Evolutionary conservation across 306 rosid species (phyloP).

Genomic region (Cucurbita maxima): DNA sequence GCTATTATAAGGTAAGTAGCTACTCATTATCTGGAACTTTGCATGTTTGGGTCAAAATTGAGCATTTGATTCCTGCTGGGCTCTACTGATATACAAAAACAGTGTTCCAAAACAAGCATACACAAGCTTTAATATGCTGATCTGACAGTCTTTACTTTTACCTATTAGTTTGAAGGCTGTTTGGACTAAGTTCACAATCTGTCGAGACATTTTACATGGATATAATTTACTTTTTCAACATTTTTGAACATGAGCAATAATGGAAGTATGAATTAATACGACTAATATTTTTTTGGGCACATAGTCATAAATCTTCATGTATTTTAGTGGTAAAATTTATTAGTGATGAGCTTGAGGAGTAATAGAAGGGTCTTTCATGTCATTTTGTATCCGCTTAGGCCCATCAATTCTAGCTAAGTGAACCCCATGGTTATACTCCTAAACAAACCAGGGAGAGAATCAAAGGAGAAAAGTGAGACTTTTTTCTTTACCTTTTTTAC

Average conservation of each 20-base stretch:
- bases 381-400: not conserved
- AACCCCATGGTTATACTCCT: no score
- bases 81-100: not conserved
- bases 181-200: not conserved
- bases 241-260: not conserved
- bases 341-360: not conserved
- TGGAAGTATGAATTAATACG: not conserved
- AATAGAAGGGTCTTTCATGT: not conserved
- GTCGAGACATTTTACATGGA: not conserved
- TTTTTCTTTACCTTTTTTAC: no score
- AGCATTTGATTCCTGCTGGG: not conserved
- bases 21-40: constrained; percentile 5
- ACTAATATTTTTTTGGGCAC: not conserved
- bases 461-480: no score
- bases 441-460: no score
- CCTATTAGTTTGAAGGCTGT: not conserved
- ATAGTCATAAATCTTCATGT: not conserved
- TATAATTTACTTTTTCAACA: not conserved
- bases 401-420: not conserved
- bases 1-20: constrained; percentile 66
- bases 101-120: not conserved
- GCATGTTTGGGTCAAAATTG: not conserved
- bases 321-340: not conserved
- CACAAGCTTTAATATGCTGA: not conserved
- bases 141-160: not conserved